These are phyloP conservation scores for Combretum micranthum DNA, from an alignment of 345 rosid species.

Conservation along the genomic window DNA sequence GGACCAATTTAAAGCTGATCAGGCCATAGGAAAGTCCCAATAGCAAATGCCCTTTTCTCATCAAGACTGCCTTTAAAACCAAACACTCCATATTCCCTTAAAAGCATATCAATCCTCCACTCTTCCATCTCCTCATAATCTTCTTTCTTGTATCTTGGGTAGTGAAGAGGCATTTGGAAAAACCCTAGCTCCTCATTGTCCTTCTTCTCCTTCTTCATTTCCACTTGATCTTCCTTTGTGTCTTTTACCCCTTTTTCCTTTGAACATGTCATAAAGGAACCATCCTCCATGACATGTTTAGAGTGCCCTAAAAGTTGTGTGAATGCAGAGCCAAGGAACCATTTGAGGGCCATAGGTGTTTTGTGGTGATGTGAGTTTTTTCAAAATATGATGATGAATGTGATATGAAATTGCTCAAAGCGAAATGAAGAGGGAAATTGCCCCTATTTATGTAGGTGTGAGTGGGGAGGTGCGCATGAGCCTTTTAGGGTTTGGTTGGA, in stretches of 20 bases:
- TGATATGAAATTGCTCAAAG: no score
- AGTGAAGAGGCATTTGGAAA: slow-evolving; percentile 55
- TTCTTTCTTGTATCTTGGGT: slow-evolving; percentile 36
- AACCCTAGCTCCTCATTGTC: slow-evolving; percentile 12
- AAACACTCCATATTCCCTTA: slow-evolving; percentile 39
- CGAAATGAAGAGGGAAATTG: no score
- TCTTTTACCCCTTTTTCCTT: background rate
- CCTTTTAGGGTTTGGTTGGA: no score
- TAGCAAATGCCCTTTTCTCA: slow-evolving; percentile 45
- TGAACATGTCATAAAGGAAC: background rate
- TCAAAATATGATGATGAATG: no score
- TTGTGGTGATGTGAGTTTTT: background rate
- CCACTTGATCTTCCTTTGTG: background rate
- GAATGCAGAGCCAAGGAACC: slow-evolving; percentile 21
- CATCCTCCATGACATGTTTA: background rate
- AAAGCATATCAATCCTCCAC: slow-evolving; percentile 41
- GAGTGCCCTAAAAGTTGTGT: slow-evolving; percentile 26
- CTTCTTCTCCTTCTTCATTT: slow-evolving; percentile 19
- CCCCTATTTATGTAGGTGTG: no score
- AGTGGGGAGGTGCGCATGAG: no score
- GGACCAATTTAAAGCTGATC: slow-evolving; percentile 23
- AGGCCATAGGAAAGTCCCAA: slow-evolving; percentile 48
- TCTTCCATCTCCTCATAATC: slow-evolving; percentile 56
- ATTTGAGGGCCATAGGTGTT: slow-evolving; percentile 27
- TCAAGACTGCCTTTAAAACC: slow-evolving; percentile 26